phyloP scores from a whole-genome alignment of 1,284 basidiomycete species.

The Tylopilus sp. region DNA sequence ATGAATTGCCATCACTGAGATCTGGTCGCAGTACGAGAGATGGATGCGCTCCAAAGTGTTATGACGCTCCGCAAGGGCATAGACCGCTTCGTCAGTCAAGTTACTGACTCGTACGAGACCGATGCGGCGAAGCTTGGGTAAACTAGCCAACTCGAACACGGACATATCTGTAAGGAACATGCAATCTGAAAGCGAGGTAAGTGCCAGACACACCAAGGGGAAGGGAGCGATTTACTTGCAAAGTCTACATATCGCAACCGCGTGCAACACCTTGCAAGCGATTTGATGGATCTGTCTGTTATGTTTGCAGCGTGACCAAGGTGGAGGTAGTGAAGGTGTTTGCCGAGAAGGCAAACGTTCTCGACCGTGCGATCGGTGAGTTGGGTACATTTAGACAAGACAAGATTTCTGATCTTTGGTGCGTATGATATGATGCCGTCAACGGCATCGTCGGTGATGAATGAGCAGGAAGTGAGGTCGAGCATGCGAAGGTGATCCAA shows the following conservation, averaged over 20 bases:
- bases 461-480: constrained; percentile 83
- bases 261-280: constrained; percentile 84
- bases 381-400: constrained; percentile 85
- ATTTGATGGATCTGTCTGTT: constrained; percentile 85
- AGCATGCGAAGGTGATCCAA: constrained; percentile 86
- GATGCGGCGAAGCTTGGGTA: constrained; percentile 91
- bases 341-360: constrained; percentile 84
- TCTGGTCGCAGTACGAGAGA: constrained; percentile 95
- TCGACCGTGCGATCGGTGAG: constrained; percentile 87
- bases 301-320: constrained; percentile 88
- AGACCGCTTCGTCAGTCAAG: constrained; percentile 91
- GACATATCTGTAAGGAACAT: constrained; percentile 87
- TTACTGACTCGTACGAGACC: constrained; percentile 93
- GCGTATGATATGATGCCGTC: constrained; percentile 88
- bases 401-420: constrained; percentile 88
- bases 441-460: constrained; percentile 84
- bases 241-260: constrained; percentile 96
- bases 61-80: constrained; percentile 77
- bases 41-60: constrained; percentile 93
- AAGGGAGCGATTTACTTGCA: constrained; percentile 65
- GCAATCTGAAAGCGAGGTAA: constrained; percentile 59
- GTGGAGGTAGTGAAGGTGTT: constrained; percentile 93
- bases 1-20: constrained; percentile 88
- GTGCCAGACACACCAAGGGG: background rate
- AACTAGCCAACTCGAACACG: constrained; percentile 84